phyloP scores from a whole-genome alignment of 2,329 filamentous ascomycete species.

The Calonectria honghensis region DNA sequence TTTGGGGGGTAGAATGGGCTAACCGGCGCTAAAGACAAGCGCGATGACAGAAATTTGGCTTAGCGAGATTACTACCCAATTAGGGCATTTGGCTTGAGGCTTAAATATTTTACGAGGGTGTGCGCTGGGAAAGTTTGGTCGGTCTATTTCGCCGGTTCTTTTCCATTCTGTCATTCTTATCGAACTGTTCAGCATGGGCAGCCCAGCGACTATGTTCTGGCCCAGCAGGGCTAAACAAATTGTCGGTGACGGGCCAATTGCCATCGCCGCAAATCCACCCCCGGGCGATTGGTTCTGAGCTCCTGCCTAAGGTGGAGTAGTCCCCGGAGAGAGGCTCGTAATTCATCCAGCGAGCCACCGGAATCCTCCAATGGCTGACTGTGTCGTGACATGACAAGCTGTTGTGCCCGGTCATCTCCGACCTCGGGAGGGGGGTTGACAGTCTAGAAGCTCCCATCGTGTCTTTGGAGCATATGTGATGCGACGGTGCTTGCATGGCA shows the following conservation, averaged over 20 bases:
- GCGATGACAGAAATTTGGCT: neutral
- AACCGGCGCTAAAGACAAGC: neutral
- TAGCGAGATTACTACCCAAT: neutral
- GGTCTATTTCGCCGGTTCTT: neutral
- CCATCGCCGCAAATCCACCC: neutral
- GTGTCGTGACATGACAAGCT: neutral
- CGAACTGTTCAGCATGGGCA: neutral
- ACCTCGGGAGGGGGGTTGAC: neutral
- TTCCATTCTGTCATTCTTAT: neutral
- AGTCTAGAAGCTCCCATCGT: neutral
- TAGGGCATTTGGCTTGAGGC: neutral
- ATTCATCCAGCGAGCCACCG: neutral
- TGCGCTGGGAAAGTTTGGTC: neutral
- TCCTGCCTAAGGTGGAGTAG: constrained; percentile 5
- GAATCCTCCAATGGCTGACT: constrained; percentile 9
- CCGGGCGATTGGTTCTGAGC: neutral
- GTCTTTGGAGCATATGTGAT: neutral
- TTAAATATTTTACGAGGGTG: neutral
- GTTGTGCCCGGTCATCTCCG: constrained; percentile 4
- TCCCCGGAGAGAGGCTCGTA: neutral
- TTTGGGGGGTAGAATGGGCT: neutral
- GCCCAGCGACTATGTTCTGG: neutral
- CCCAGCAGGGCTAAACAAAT: neutral
- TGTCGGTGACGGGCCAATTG: neutral
- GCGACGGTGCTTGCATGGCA: neutral